Evolutionary conservation across 495 filamentous ascomycete species (phyloP).

Genomic region (Filosporella fistucella): DNA sequence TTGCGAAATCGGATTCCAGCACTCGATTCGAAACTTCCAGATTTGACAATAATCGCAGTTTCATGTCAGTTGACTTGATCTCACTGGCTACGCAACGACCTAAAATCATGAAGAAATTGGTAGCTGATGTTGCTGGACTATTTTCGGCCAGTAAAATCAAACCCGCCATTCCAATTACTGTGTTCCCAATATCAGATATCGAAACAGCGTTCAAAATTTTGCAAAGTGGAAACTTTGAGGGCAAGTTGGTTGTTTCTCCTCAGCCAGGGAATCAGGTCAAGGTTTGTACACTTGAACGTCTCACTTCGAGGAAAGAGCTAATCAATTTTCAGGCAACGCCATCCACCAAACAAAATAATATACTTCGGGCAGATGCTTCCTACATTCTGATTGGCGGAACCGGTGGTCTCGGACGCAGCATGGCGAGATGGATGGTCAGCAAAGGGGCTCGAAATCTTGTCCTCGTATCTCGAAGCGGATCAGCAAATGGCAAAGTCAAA

Average conservation of each 20-base stretch:
- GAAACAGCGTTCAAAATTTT: constrained; percentile 52
- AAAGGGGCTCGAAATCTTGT: constrained; percentile 55
- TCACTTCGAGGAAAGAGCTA: neutral
- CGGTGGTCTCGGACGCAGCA: constrained; percentile 58
- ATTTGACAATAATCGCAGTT: constrained; percentile 40
- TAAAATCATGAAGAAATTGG: constrained; percentile 30
- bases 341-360: neutral
- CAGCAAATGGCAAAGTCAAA: constrained; percentile 17
- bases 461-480: constrained; percentile 52
- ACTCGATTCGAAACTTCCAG: constrained; percentile 27
- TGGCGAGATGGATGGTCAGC: constrained; percentile 55
- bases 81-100: constrained; percentile 33
- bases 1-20: constrained; percentile 32
- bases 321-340: constrained; percentile 16
- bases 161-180: constrained; percentile 36
- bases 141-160: constrained; percentile 34
- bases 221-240: constrained; percentile 48
- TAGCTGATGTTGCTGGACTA: constrained; percentile 36
- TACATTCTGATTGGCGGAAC: constrained; percentile 62
- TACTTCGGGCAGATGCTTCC: constrained; percentile 31
- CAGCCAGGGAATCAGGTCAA: constrained; percentile 34
- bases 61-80: constrained; percentile 43
- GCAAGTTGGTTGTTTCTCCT: constrained; percentile 52
- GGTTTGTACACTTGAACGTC: constrained; percentile 1
- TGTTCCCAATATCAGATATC: constrained; percentile 46